Evolutionary conservation across 139 green algal species (phyloP), one percentile per base, ranked within the genome.

Genomic region (Chlorella vulgaris): DNA sequence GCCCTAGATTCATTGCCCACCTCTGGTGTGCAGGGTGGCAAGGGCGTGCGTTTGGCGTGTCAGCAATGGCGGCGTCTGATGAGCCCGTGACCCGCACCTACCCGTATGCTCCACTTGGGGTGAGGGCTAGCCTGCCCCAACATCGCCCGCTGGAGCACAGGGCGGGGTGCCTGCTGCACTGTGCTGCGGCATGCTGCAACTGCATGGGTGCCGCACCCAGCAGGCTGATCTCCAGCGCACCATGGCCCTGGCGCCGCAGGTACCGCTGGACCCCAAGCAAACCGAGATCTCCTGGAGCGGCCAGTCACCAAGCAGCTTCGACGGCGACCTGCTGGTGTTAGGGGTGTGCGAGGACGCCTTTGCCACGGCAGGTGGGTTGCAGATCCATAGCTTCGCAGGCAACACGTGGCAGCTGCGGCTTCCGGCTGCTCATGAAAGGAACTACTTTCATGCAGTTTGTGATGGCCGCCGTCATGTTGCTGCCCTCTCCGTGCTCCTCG

Each of bases 301-400:
- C 13, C 24, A 22, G 33, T 8, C 7, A 5, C 55, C 55, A 15
- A n/a, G 18, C 55, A 21, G 5, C 55, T 65, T 65, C 55, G 5
- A 28, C 13, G 91, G 89, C 13, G 93, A 96, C 36, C 81, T 97
- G 53, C 81, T 96, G 40, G 86, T 91, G 58, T 39, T 97, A 35
- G 93, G 88, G 7, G 89, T 94, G 26, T 91, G 83, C 21, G 90
- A 94, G 55, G 91, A 94, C 0, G 86, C 85, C 43, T 86, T 97
- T 43, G 80, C 83, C 21, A 78, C 19, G 29, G 53, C 69, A 24
- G 78, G 24, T 50, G 24, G 29, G 68, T 3, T 58, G 10, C 13
- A 15, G 13, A 10, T 58, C 47, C 55, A 65, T 55, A 15, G 47
- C 55, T 29, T 29, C 5, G 55, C 47, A 58, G n/a, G 28, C 55